These are phyloP conservation scores for Metschnikowia borealis DNA, from an alignment of 805 yeast genomes.

Conservation along the genomic window DNA sequence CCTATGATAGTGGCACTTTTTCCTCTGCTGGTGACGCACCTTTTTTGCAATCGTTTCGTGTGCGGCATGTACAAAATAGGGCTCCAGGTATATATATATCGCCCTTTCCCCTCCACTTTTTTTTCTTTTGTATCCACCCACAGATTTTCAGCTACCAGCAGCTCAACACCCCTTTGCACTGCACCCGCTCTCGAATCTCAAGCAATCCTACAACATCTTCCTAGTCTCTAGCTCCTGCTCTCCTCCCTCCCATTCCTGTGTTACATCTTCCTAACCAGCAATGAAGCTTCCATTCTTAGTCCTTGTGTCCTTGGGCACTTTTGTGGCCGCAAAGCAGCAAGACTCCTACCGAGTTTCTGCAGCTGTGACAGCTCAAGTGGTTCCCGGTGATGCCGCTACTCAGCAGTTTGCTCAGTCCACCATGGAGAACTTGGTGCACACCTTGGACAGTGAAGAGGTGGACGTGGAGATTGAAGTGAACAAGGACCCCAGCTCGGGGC, in stretches of 20 bases:
- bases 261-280: not conserved
- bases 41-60: slow-evolving; percentile 1
- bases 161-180: not conserved
- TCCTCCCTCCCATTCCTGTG: not conserved
- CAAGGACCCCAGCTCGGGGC: not conserved
- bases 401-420: not conserved
- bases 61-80: slow-evolving; percentile 1
- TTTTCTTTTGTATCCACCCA: not conserved
- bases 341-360: not conserved
- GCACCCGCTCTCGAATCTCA: slow-evolving; percentile 1
- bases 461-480: slow-evolving; percentile 1
- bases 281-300: not conserved
- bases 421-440: not conserved
- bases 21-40: not conserved
- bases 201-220: not conserved
- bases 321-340: not conserved
- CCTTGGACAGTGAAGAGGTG: not conserved
- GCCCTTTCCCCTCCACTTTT: not conserved
- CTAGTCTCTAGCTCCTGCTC: slow-evolving; percentile 2
- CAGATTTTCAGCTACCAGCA: not conserved
- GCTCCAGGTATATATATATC: not conserved
- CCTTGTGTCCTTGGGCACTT: not conserved
- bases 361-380: not conserved
- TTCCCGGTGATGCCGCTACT: not conserved
- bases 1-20: not conserved